Evolutionary conservation across 2,329 filamentous ascomycete genomes (phyloP), one percentile per base, ranked within the genome.

Genomic region (Colletotrichum ledebouriae): DNA sequence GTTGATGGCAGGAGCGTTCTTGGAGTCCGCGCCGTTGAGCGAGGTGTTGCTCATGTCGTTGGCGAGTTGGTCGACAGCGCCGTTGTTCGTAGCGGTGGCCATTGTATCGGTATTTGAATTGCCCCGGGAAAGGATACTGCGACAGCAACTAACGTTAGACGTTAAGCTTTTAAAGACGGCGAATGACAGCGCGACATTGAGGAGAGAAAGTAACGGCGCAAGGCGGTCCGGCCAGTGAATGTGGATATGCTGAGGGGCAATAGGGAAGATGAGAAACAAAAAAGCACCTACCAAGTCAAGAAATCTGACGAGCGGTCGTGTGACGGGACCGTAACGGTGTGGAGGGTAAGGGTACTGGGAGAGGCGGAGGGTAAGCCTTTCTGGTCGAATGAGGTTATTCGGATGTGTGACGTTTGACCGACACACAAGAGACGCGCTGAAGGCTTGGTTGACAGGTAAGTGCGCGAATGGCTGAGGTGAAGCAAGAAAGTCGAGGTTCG

Each of bases 41-140:
- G 87, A 86, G 78, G 90, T 83, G 83, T 90, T 93, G 82, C 87
- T 85, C 76, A 92, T 90, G 79, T 96, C 92, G 82, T 89, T 85
- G 84, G 90, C 88, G 82, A 94, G 92, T 90, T 94, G 92, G 76
- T 92, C 91, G 85, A 91, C 88, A 89, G 87, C 87, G 81, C 83
- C 82, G 76, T 84, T 78, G 74, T 84, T 78, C 79, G 84, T 81
- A 81, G 86, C 81, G 78, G 86, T 84, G 82, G 88, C 85, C 88
- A 92, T 91, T 81, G 82, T 86, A 77, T 73, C 69, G 65, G 47
- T 62, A 60, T 72, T 75, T 74, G 20, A 20, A 33, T 64, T 53
- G 41, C 59, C 66, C 71, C 65, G 63, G 57, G 25, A 34, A 61
- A 70, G 12, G 69, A 62, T 70, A 69, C 60, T 63, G 55, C 62